Conservation (phyloP, 108 stramenopile species). For the Licmophora abbreviata region DNA sequence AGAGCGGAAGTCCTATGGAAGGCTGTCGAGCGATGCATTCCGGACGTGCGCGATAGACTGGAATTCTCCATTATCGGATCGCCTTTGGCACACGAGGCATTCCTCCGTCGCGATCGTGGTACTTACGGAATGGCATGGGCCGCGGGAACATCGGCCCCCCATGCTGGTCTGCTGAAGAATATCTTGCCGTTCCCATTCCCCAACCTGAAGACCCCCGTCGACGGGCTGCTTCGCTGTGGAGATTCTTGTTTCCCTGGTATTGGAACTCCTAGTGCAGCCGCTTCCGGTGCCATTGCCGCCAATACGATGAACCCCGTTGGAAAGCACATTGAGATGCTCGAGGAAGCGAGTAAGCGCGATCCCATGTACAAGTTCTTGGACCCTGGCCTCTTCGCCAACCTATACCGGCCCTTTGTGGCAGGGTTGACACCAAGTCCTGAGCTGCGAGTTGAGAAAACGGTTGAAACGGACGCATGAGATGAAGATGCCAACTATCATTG, state of each 20-base stretch:
- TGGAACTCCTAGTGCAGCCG: slow-evolving; percentile 92
- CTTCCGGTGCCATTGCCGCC: slow-evolving; percentile 85
- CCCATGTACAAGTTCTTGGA: slow-evolving; percentile 87
- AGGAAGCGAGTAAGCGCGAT: slow-evolving; percentile 66
- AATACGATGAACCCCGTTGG: slow-evolving; percentile 80
- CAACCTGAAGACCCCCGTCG: slow-evolving; percentile 86
- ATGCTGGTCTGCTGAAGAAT: slow-evolving; percentile 67
- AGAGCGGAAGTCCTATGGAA: slow-evolving; percentile 82
- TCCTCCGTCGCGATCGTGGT: slow-evolving; percentile 83
- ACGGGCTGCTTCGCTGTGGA: slow-evolving; percentile 83
- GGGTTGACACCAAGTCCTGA: slow-evolving; percentile 78
- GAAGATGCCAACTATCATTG: too few relatives aligned
- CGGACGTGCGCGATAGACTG: slow-evolving; percentile 80
- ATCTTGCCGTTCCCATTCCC: slow-evolving; percentile 86
- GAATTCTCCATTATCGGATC: slow-evolving; percentile 91
- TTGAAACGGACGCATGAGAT: too few relatives aligned
- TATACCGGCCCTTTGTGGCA: slow-evolving; percentile 76
- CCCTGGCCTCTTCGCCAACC: slow-evolving; percentile 66
- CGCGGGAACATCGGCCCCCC: slow-evolving; percentile 85
- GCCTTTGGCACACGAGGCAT: slow-evolving; percentile 92
- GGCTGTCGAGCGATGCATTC: slow-evolving; percentile 89
- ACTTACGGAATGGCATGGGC: slow-evolving; percentile 95
- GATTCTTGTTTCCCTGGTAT: slow-evolving; percentile 95
- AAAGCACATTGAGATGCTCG: slow-evolving; percentile 73
- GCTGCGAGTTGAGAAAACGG: slow-evolving; percentile 31